Base-by-base conservation (phyloP, 805 yeast species). In the Danielia oregonensis region DNA sequence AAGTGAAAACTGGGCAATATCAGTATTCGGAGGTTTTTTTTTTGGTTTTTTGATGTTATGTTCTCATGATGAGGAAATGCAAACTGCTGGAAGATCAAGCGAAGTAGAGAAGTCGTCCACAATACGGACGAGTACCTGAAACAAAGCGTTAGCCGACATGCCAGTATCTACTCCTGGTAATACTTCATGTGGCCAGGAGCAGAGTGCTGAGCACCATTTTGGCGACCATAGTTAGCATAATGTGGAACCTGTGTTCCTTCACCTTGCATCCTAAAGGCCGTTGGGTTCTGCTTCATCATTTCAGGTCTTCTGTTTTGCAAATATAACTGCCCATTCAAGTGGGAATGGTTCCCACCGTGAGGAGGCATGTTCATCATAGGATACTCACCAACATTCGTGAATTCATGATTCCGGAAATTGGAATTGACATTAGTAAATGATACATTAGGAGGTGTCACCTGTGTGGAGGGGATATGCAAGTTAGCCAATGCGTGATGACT, bases 391-490 rank as follows among this genome's bases (percentile, higher is more conserved):
- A 7, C 22, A 19, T 19, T 33, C 39, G 19, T 36, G 35, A 14
- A 27, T 7, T 26, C 24, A 15, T 25, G 12, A 7, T 24, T 5
- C 13, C 13, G 9, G 13, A 24, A 30, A 14, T 24, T 17, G 12
- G 25, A 32, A 18, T 28, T 27, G 14, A 24, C 4, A 9, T 17
- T 30, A 25, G 38, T 32, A 24, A 30, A 37, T 37, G 37, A 30
- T 33, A 32, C 35, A 33, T 29, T 30, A 11, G 16, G 16, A 8
- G 14, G 17, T 17, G 25, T 23, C 11, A 25, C 31, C 22, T 6
- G 9, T n/a, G n/a, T n/a, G 10, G 22, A 10, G 13, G 39, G 18
- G 11, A 26, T 18, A 24, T 30, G 32, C 32, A 28, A 9, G 14
- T 25, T 30, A 18, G 30, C 16, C 5, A 26, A 13, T 11, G 17